Evolutionary conservation across 352 stramenopile species (phyloP).

Genomic region (Phytopythium sindhum): DNA sequence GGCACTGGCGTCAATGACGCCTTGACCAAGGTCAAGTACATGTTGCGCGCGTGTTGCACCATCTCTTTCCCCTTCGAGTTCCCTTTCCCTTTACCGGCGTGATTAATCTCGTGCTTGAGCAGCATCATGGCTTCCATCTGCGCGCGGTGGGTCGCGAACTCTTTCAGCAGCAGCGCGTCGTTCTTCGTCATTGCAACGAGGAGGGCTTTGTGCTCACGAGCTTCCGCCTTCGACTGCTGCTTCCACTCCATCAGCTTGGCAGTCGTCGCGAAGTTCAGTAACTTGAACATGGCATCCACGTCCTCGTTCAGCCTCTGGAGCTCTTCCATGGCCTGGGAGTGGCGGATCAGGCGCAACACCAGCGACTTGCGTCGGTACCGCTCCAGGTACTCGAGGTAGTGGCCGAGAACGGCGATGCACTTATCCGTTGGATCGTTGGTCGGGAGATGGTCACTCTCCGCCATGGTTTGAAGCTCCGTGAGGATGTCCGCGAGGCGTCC

Average conservation of each 20-base stretch:
- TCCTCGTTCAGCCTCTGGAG: slow-evolving; percentile 17
- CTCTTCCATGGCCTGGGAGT: slow-evolving; percentile 16
- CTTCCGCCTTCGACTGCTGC: slow-evolving; percentile 13
- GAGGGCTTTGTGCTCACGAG: background rate
- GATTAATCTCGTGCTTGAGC: slow-evolving; percentile 15
- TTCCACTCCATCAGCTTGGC: slow-evolving; percentile 20
- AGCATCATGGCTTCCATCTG: slow-evolving; percentile 17
- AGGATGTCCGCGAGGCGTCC: slow-evolving; percentile 6
- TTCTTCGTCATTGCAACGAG: slow-evolving; percentile 5
- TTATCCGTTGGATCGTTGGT: background rate
- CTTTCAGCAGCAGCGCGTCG: slow-evolving; percentile 4
- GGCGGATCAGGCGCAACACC: slow-evolving; percentile 1
- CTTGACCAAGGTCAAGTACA: slow-evolving; percentile 5
- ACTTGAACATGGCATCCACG: slow-evolving; percentile 15
- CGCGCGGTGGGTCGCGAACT: slow-evolving; percentile 9
- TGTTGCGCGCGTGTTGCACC: slow-evolving; percentile 10
- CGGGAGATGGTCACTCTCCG: background rate
- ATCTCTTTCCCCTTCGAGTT: slow-evolving; percentile 1
- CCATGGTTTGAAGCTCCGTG: slow-evolving; percentile 5
- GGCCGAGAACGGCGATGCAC: background rate
- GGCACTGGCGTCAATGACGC: slow-evolving; percentile 1
- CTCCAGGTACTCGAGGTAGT: slow-evolving; percentile 4
- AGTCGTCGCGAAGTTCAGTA: slow-evolving; percentile 14
- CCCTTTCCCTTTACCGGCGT: background rate
- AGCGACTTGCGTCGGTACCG: slow-evolving; percentile 5